These are phyloP conservation scores for Talaromyces thailandensis DNA, from an alignment of 495 filamentous ascomycete species.

Conservation along the genomic window DNA sequence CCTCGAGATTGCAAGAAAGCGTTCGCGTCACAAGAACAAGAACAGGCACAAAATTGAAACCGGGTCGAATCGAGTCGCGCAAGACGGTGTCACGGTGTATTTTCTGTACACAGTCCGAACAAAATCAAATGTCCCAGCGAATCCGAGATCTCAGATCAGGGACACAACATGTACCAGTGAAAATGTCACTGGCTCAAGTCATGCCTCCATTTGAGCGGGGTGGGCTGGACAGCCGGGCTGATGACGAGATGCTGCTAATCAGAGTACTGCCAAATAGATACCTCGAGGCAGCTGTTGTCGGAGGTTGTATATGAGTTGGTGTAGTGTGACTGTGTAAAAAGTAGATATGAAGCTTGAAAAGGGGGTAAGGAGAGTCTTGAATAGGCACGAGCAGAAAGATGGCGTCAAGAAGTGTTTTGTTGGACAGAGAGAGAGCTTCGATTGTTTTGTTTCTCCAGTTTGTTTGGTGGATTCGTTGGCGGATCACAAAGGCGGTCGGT, in stretches of 20 bases:
- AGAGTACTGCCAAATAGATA: neutral
- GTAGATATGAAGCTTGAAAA: neutral
- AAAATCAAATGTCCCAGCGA: neutral
- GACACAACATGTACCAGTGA: neutral
- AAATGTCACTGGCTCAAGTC: conserved; percentile 1
- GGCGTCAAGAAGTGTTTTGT: neutral
- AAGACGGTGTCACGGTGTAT: neutral
- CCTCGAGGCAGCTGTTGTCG: neutral
- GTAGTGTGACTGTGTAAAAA: neutral
- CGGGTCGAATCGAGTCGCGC: neutral
- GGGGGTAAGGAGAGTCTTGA: neutral
- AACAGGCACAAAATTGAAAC: neutral
- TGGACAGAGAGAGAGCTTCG: neutral
- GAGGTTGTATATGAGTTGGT: neutral
- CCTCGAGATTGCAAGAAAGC: neutral
- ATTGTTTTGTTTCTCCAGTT: neutral
- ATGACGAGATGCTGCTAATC: neutral
- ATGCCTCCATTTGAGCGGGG: conserved; percentile 4
- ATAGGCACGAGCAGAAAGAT: neutral
- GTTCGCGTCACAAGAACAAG: neutral
- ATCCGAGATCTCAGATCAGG: neutral
- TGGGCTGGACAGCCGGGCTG: conserved; percentile 1
- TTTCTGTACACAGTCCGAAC: neutral
- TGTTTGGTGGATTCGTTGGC: conserved; percentile 1
- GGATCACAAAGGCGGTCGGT: conserved; percentile 1